Conservation (phyloP, 768 basidiomycete species). For the Boletus pseudopeckii region DNA sequence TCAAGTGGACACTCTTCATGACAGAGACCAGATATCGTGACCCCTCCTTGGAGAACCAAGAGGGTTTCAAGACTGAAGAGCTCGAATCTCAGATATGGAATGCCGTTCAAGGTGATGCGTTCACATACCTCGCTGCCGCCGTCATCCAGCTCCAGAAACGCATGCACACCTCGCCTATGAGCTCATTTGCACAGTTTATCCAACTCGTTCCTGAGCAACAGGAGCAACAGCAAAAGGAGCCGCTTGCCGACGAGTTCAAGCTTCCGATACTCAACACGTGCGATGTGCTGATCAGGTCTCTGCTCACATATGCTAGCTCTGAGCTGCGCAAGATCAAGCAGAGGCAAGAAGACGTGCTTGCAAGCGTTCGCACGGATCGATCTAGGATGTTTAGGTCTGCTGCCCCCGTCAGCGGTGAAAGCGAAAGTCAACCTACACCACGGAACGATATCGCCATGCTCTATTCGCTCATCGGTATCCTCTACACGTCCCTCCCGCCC, state of each 20-base stretch:
- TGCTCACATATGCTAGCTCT: constrained; percentile 75
- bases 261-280: constrained; percentile 60
- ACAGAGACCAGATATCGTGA: constrained; percentile 72
- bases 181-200: constrained; percentile 39
- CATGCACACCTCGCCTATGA: constrained; percentile 29
- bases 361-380: constrained; percentile 62
- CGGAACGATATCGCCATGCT: constrained; percentile 84
- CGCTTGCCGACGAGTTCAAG: constrained; percentile 42
- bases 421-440: constrained; percentile 46
- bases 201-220: constrained; percentile 37
- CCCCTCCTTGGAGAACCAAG: constrained; percentile 56
- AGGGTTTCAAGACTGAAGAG: constrained; percentile 71
- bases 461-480: constrained; percentile 77
- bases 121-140: constrained; percentile 63
- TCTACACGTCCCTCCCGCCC: constrained; percentile 69
- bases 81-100: constrained; percentile 80
- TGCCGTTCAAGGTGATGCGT: constrained; percentile 80
- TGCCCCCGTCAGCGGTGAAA: constrained; percentile 39
- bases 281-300: constrained; percentile 66
- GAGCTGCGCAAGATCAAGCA: constrained; percentile 86
- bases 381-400: constrained; percentile 48
- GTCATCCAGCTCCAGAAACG: constrained; percentile 54
- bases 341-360: constrained; percentile 81
- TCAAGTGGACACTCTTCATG: constrained; percentile 87
- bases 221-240: constrained; percentile 34